Percentiles rank a stretch among this genome's conserved stretches.
phyloP scores from a whole-genome alignment of 73 alveolate species.

The Paramecium tetraurelia region DNA sequence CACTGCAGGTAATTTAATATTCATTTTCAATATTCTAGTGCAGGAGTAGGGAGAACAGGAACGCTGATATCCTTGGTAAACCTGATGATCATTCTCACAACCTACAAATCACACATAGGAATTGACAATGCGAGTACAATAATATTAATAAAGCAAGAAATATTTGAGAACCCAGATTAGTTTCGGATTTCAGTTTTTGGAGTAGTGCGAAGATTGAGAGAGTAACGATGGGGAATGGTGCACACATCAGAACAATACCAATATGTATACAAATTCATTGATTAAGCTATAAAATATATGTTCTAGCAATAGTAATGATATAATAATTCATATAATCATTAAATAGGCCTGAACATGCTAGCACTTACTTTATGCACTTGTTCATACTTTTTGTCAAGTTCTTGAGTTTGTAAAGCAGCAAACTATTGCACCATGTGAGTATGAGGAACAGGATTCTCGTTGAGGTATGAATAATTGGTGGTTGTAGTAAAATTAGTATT shows the following conservation, averaged over 20 bases:
- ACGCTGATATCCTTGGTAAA: constrained; percentile 80
- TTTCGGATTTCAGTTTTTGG: constrained; percentile 81
- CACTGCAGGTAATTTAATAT: constrained; percentile 77
- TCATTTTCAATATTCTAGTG: constrained; percentile 55
- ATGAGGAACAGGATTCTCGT: neutral
- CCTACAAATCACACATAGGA: neutral
- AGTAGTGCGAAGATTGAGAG: constrained; percentile 94
- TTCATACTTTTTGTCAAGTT: constrained; percentile 4
- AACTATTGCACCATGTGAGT: neutral
- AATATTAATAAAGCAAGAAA: constrained; percentile 24
- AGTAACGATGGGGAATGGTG: constrained; percentile 93
- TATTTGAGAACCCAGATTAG: constrained; percentile 60
- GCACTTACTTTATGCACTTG: neutral
- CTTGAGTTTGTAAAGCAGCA: neutral
- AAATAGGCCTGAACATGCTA: neutral
- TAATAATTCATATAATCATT: neutral
- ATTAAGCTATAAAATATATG: constrained; percentile 55
- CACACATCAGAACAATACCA: constrained; percentile 80
- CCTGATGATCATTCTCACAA: constrained; percentile 8
- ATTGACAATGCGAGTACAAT: neutral
- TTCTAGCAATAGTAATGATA: neutral
- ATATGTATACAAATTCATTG: constrained; percentile 80
- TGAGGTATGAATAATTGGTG: neutral
- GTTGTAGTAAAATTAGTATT: neutral
- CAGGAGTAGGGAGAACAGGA: constrained; percentile 99